Evolutionary conservation across 2,329 filamentous ascomycete genomes (phyloP).

Genomic region (Pseudogymnoascus sp.): DNA sequence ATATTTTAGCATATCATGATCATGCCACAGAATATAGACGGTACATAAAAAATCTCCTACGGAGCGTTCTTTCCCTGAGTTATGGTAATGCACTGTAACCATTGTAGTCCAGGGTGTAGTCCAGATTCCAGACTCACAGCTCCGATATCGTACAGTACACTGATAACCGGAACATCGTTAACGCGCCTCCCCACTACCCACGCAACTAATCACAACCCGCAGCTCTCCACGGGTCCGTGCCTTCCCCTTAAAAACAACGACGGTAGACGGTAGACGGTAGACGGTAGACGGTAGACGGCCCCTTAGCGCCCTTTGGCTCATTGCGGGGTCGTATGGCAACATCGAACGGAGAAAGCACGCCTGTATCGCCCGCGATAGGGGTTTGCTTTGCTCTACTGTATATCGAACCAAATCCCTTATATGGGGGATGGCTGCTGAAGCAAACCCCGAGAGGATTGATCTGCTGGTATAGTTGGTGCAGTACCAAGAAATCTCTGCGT

Average conservation of each 20-base stretch:
- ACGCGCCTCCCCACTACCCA: neutral
- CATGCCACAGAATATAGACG: neutral
- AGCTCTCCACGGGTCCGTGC: neutral
- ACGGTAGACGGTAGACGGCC: neutral
- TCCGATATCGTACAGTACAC: neutral
- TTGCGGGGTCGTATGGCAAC: constrained; percentile 3
- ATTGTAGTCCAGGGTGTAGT: neutral
- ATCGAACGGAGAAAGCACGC: constrained; percentile 1
- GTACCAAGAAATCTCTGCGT: neutral
- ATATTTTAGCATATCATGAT: neutral
- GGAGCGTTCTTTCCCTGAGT: neutral
- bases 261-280: too few relatives aligned
- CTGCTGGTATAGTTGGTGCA: neutral
- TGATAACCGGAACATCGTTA: neutral
- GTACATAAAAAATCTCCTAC: neutral
- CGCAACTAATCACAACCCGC: neutral
- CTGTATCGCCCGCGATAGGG: neutral
- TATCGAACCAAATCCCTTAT: neutral
- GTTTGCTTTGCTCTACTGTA: too few relatives aligned
- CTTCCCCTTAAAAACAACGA: neutral
- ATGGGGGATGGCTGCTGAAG: too few relatives aligned
- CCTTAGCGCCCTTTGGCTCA: neutral
- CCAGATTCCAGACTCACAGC: neutral
- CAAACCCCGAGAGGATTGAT: neutral
- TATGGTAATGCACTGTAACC: neutral